These are phyloP conservation scores for Diutina mesorugosa DNA, from an alignment of 1,139 yeast species.

Conservation along the genomic window DNA sequence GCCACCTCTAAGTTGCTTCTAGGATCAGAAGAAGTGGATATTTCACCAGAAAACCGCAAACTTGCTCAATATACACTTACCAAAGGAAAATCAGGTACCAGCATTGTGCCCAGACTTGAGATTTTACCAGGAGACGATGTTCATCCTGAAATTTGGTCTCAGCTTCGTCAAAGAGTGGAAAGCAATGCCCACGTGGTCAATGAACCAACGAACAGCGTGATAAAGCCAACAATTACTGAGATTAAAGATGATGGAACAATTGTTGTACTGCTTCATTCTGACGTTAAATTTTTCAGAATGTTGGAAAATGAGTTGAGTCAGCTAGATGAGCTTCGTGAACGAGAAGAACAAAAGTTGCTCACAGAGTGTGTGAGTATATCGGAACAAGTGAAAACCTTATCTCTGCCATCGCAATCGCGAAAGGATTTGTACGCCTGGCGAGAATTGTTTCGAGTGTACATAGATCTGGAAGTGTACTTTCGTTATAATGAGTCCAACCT, in stretches of 20 bases:
- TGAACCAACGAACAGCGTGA: neutral
- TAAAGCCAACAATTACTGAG: conserved; percentile 5
- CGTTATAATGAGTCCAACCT: conserved; percentile 34
- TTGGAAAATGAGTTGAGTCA: conserved; percentile 42
- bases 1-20: conserved; percentile 33
- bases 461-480: conserved; percentile 57
- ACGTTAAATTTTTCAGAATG: conserved; percentile 42
- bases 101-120: conserved; percentile 25
- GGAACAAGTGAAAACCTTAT: conserved; percentile 18
- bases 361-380: conserved; percentile 32
- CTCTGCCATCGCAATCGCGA: conserved; percentile 6
- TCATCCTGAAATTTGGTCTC: conserved; percentile 19
- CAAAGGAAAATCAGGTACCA: conserved; percentile 12
- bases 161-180: conserved; percentile 15
- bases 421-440: conserved; percentile 64
- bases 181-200: conserved; percentile 8
- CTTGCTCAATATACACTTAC: conserved; percentile 30
- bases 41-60: conserved; percentile 23
- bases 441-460: conserved; percentile 48
- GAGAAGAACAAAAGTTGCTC: conserved; percentile 33
- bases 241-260: conserved; percentile 7
- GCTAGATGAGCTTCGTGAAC: conserved; percentile 30
- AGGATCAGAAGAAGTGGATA: conserved; percentile 18
- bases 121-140: conserved; percentile 25
- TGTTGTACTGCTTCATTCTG: conserved; percentile 26